Conservation (phyloP, 768 basidiomycete genomes). For the Auricularia sp. region DNA sequence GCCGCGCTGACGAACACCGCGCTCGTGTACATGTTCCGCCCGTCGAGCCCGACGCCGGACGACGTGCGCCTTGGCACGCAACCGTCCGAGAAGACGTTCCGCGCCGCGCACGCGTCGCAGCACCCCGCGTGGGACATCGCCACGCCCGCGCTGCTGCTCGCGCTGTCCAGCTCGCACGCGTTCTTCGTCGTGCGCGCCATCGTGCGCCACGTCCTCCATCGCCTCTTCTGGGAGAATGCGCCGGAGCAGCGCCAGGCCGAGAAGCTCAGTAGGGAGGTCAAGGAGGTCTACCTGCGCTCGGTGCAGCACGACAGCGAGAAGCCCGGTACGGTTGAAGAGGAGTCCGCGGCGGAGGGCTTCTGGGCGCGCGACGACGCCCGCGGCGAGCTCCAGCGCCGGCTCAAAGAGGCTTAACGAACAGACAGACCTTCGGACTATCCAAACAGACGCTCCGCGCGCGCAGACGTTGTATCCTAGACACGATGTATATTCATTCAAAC, state of each 20-base stretch:
- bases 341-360: background rate
- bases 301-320: background rate
- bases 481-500: no score
- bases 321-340: background rate
- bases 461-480: background rate
- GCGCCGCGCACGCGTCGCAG: background rate
- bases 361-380: background rate
- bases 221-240: background rate
- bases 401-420: background rate
- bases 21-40: conserved; percentile 82
- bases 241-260: background rate
- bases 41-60: conserved; percentile 10
- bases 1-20: conserved; percentile 81
- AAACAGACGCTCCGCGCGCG: background rate
- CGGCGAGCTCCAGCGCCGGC: background rate
- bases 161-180: background rate
- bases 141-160: background rate
- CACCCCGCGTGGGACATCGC: background rate
- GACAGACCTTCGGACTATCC: background rate
- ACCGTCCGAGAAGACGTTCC: background rate
- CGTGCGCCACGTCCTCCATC: background rate
- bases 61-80: conserved; percentile 1
- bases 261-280: background rate
- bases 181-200: background rate
- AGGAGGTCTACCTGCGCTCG: background rate